Conservation (phyloP, 2,329 filamentous ascomycete species). For the Venturia asperata region DNA sequence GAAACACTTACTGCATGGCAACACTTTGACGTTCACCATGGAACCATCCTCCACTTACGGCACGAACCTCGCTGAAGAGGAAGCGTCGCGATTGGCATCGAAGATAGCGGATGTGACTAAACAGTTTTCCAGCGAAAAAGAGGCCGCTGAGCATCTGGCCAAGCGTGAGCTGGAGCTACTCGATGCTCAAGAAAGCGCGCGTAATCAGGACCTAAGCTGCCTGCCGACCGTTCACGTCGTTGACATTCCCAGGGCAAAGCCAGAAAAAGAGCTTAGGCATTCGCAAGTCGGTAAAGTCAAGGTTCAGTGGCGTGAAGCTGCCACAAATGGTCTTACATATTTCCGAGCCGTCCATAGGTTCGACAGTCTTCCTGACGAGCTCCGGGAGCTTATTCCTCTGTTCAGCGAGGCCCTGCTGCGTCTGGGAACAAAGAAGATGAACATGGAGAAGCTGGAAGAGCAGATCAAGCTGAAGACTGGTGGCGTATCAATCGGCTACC, state of each 20-base stretch:
- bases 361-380: conserved; percentile 71
- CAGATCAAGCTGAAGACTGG: conserved; percentile 94
- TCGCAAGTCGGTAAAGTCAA: conserved; percentile 54
- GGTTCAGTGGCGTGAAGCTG: conserved; percentile 84
- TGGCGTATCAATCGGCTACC: conserved; percentile 77
- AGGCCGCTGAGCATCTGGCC: conserved; percentile 65
- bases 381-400: conserved; percentile 76
- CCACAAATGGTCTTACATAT: conserved; percentile 93
- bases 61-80: conserved; percentile 67
- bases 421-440: conserved; percentile 76
- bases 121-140: conserved; percentile 61
- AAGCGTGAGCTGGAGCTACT: conserved; percentile 74
- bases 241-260: conserved; percentile 77
- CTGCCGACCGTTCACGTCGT: conserved; percentile 80
- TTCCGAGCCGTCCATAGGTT: conserved; percentile 83
- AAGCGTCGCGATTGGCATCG: conserved; percentile 62
- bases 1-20: conserved; percentile 83
- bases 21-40: conserved; percentile 91
- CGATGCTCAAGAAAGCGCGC: conserved; percentile 74
- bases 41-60: conserved; percentile 70
- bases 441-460: conserved; percentile 93
- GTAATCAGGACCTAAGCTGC: conserved; percentile 76
- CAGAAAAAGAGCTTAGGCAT: conserved; percentile 60
- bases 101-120: conserved; percentile 67
- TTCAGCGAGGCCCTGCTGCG: conserved; percentile 93